These are phyloP conservation scores for Sarocladium kiliense DNA, from an alignment of 2,329 filamentous ascomycete genomes.

Conservation along the genomic window DNA sequence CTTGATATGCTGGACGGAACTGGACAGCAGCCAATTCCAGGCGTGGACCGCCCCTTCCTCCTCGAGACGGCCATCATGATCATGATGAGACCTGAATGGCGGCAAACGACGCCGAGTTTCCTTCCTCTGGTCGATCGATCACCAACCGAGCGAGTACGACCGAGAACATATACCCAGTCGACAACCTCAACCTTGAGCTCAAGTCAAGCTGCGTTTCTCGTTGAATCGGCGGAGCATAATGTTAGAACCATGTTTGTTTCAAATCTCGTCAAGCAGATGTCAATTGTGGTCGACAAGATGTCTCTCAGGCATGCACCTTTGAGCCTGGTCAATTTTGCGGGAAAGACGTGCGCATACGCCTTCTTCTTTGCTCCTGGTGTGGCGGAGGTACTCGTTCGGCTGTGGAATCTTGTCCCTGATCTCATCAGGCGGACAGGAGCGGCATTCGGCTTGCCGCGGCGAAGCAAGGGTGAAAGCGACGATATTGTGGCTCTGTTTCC, in stretches of 20 bases:
- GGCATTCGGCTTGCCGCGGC: slow-evolving; percentile 60
- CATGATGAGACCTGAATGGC: slow-evolving; percentile 89
- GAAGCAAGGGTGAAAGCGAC: slow-evolving; percentile 51
- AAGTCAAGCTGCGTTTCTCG: slow-evolving; percentile 47
- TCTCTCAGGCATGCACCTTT: slow-evolving; percentile 63
- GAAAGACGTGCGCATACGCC: slow-evolving; percentile 85
- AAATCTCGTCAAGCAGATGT: slow-evolving; percentile 78
- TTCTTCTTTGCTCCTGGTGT: slow-evolving; percentile 90
- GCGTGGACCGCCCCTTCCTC: slow-evolving; percentile 75
- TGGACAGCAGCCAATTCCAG: slow-evolving; percentile 64
- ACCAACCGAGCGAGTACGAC: slow-evolving; percentile 37
- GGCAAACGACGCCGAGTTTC: slow-evolving; percentile 63
- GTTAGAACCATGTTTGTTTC: slow-evolving; percentile 81
- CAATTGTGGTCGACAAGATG: slow-evolving; percentile 84
- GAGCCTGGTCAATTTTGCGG: slow-evolving; percentile 77
- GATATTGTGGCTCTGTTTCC: slow-evolving; percentile 68
- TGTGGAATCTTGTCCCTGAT: slow-evolving; percentile 71
- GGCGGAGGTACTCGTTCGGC: slow-evolving; percentile 73
- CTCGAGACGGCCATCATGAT: slow-evolving; percentile 74
- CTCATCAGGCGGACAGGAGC: slow-evolving; percentile 66
- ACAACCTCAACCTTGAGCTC: slow-evolving; percentile 63
- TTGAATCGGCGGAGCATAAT: slow-evolving; percentile 76
- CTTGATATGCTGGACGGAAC: slow-evolving; percentile 76
- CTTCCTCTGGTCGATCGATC: slow-evolving; percentile 55
- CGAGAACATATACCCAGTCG: slow-evolving; percentile 43